Base-by-base conservation (phyloP, 2,329 filamentous ascomycete species). In the Colletotrichum paranaense region DNA sequence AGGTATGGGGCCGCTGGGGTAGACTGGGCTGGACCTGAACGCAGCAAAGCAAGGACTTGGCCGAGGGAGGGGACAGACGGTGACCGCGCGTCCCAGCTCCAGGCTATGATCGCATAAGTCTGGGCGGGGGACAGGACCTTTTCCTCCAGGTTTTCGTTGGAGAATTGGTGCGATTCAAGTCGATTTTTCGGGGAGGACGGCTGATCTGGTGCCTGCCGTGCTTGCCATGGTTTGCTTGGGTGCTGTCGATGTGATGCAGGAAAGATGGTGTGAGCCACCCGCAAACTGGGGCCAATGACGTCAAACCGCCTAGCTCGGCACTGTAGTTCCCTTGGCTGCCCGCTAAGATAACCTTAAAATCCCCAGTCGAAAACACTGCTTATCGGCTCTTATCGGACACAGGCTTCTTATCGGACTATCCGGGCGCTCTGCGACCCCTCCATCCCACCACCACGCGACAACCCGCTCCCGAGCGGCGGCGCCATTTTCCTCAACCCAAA, bases 311-410 rank as follows among this genome's bases (percentile, higher is more conserved):
- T 68, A 73, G 57, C 59, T 72, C 70, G 71, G 71, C 71, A 73
- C 52, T 58, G 67, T 49, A 46, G 26, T 26, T 28, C 52, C 28
- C 63, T 73, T 73, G 73, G 66, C 66, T 53, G 32, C 35, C 62
- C 62, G 71, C 73, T 75, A 75, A 75, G 73, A 75, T 75, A 74
- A 75, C 73, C 67, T 64, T 74, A 70, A 75, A 63, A 57, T 30
- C 9, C 24, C 26, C 22, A 38, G 53, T 32, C 30, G 28, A 6
- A 42, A 42, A 32, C 30, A 32, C 30, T 32, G 9, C 30, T 32
- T 66, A 69, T 74, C 52, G 49, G 30, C 2, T 22, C 62, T 71
- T 74, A 75, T 75, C 73, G 38, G 30, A 32, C 30, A 32, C 8
- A 11, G 73, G 42, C 22, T 26, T 24, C 60, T 66, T 62, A 66